Conservation (phyloP, 2,329 filamentous ascomycete genomes). For the Diaporthe vexans region DNA sequence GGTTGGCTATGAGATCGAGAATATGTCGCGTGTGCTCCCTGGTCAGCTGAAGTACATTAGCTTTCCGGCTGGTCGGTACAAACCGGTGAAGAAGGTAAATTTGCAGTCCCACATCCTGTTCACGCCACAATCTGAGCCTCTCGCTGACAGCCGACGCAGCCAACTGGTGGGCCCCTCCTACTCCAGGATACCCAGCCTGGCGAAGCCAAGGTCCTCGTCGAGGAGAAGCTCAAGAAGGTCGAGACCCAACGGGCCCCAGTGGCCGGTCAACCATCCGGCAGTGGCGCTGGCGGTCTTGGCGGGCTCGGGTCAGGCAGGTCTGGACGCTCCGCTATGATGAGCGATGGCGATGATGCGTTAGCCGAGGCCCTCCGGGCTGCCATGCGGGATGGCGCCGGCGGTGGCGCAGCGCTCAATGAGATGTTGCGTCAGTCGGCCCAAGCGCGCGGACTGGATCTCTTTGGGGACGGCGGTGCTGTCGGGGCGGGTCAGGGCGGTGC, state of each 20-base stretch:
- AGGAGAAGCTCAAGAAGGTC: slow-evolving; percentile 92
- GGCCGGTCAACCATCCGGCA: slow-evolving; percentile 54
- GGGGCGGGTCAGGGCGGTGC: slow-evolving; percentile 63
- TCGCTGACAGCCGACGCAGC: slow-evolving; percentile 62
- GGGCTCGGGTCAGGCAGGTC: slow-evolving; percentile 48
- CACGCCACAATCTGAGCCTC: background rate
- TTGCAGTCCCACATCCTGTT: slow-evolving; percentile 14
- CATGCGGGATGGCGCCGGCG: slow-evolving; percentile 52
- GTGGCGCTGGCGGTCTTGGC: slow-evolving; percentile 49
- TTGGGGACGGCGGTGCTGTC: slow-evolving; percentile 43
- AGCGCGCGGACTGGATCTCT: slow-evolving; percentile 45
- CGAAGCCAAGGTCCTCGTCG: slow-evolving; percentile 84
- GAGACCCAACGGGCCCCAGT: slow-evolving; percentile 73
- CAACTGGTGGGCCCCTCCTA: slow-evolving; percentile 94
- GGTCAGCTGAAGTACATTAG: slow-evolving; percentile 95
- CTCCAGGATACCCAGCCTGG: slow-evolving; percentile 86
- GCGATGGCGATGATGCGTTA: slow-evolving; percentile 44
- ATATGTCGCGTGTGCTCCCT: slow-evolving; percentile 95
- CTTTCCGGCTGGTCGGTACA: slow-evolving; percentile 91
- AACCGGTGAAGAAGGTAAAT: slow-evolving; percentile 87
- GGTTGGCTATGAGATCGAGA: slow-evolving; percentile 94
- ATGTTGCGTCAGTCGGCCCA: slow-evolving; percentile 57
- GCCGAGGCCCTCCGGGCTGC: slow-evolving; percentile 46
- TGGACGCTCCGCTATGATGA: slow-evolving; percentile 38
- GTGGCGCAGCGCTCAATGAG: slow-evolving; percentile 57